Percentiles rank a stretch among this genome's conserved stretches.
These are phyloP conservation scores for Nakazawaea ishiwadae DNA, from an alignment of 805 yeast genomes.

Conservation along the genomic window DNA sequence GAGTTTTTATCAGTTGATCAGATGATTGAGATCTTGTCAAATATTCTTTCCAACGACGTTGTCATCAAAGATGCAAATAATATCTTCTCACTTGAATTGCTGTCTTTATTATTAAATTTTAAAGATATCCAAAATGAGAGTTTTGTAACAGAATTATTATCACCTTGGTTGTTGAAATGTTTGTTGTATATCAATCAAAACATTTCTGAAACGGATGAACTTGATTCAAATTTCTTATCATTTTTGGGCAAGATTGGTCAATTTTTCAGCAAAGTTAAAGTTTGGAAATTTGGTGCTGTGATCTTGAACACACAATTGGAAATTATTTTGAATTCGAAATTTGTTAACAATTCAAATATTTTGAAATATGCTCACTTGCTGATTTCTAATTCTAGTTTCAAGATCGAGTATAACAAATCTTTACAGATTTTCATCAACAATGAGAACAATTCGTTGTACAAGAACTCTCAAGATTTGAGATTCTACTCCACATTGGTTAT, in stretches of 20 bases:
- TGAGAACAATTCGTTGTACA: slow-evolving; percentile 32
- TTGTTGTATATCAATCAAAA: slow-evolving; percentile 58
- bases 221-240: slow-evolving; percentile 23
- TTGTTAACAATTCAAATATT: slow-evolving; percentile 38
- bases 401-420: slow-evolving; percentile 42
- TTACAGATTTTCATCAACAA: slow-evolving; percentile 63
- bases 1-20: not conserved
- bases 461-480: slow-evolving; percentile 22
- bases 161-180: slow-evolving; percentile 54
- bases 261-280: slow-evolving; percentile 24
- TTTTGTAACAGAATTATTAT: not conserved
- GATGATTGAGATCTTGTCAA: not conserved
- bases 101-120: not conserved
- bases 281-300: slow-evolving; percentile 40
- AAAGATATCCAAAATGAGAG: not conserved
- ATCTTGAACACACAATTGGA: slow-evolving; percentile 63
- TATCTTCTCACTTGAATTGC: slow-evolving; percentile 9
- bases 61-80: slow-evolving; percentile 1
- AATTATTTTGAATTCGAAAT: slow-evolving; percentile 44
- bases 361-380: slow-evolving; percentile 41
- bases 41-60: not conserved
- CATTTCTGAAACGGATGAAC: slow-evolving; percentile 45
- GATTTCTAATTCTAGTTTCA: slow-evolving; percentile 30
- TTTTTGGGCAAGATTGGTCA: slow-evolving; percentile 28
- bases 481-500: slow-evolving; percentile 44